These are phyloP conservation scores for Piper longum DNA, from an alignment of 164 flowering plant genomes.

Conservation along the genomic window DNA sequence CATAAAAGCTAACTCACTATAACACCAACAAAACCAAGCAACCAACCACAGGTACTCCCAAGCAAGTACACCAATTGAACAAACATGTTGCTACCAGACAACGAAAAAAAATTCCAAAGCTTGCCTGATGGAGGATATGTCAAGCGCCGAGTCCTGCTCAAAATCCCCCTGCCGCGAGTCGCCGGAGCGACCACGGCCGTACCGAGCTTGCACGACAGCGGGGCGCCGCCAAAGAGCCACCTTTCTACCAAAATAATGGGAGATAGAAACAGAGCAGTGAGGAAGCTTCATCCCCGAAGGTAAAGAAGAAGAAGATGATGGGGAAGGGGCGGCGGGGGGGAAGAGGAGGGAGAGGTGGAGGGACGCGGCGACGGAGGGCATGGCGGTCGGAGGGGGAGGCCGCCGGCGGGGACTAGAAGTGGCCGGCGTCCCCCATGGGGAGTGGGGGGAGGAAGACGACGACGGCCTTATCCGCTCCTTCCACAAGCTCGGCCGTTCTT, in stretches of 20 bases:
- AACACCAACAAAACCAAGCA: no score
- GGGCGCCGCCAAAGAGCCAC: slow-evolving; percentile 16
- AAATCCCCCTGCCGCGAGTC: slow-evolving; percentile 8
- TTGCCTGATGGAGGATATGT: slow-evolving; percentile 41
- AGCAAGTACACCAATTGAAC: not conserved
- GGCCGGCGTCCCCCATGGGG: not conserved
- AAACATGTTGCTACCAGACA: not conserved
- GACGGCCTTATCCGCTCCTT: not conserved
- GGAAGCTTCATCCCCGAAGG: not conserved
- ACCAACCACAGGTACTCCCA: not conserved
- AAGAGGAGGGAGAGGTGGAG: not conserved
- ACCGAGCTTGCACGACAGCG: slow-evolving; percentile 5
- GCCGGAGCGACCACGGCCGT: slow-evolving; percentile 17
- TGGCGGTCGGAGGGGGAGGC: not conserved
- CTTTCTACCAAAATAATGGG: slow-evolving; percentile 4
- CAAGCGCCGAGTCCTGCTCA: slow-evolving; percentile 35
- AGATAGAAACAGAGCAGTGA: not conserved
- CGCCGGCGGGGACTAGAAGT: not conserved
- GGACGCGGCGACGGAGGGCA: not conserved
- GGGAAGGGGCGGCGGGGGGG: slow-evolving; percentile 1
- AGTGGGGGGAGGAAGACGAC: not conserved
- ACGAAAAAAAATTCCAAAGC: not conserved
- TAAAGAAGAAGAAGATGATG: not conserved
- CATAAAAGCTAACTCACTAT: no score
- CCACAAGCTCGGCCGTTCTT: not conserved